A percentile compares a stretch with the other conserved stretches of the same genome.
phyloP scores from a whole-genome alignment of 805 yeast species.

The Saccharomyces mikatae region DNA sequence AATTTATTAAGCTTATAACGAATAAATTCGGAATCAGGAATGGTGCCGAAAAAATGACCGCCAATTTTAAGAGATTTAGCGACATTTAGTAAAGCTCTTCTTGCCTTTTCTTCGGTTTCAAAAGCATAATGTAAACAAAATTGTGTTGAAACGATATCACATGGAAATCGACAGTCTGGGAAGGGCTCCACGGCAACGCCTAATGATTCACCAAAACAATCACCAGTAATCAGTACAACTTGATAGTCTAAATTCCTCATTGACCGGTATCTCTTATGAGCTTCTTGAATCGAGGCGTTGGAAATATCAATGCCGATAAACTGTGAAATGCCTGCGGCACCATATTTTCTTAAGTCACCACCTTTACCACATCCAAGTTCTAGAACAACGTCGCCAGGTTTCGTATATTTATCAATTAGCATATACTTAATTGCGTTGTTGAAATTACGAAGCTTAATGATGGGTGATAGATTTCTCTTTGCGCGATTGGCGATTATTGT shows the following conservation, averaged over 20 bases:
- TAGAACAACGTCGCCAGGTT: conserved; percentile 48
- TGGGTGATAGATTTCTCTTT: conserved; percentile 68
- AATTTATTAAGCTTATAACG: conserved; percentile 51
- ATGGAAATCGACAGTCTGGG: conserved; percentile 63
- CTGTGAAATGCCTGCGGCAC: conserved; percentile 60
- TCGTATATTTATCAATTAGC: conserved; percentile 61
- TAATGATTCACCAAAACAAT: conserved; percentile 68
- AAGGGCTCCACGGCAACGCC: conserved; percentile 62
- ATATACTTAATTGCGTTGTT: conserved; percentile 89
- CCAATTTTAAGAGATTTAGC: conserved; percentile 69
- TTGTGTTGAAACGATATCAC: conserved; percentile 83
- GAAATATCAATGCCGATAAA: conserved; percentile 90
- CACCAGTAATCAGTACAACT: conserved; percentile 85
- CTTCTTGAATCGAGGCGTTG: conserved; percentile 79
- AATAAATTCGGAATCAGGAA: conserved; percentile 84
- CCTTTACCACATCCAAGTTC: conserved; percentile 98
- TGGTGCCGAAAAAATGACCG: conserved; percentile 87
- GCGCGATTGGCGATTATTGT: conserved; percentile 57
- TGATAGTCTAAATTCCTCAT: conserved; percentile 57
- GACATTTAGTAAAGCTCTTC: conserved; percentile 65
- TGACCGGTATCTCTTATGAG: conserved; percentile 58
- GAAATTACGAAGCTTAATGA: conserved; percentile 77
- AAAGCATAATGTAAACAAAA: conserved; percentile 94
- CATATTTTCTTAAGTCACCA: conserved; percentile 90
- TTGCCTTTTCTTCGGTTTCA: conserved; percentile 72